These are phyloP conservation scores for Gracilaria gracilis DNA, from an alignment of 23 red algal genomes.

Conservation along the genomic window DNA sequence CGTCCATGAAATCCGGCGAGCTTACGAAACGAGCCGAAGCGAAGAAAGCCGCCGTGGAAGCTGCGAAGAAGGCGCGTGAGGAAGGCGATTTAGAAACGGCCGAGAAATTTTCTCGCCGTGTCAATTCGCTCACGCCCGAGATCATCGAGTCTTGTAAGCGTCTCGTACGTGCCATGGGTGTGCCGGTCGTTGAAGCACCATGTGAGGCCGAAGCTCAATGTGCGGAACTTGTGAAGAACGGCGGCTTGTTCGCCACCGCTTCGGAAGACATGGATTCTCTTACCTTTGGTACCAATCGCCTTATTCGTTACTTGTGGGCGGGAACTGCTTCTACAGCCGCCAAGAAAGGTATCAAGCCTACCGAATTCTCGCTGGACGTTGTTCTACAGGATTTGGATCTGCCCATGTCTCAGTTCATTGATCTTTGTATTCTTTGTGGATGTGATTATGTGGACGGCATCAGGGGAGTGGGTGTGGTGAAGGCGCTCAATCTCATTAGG, in stretches of 20 bases:
- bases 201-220: constrained; percentile 99
- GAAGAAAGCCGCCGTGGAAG: constrained; percentile 75
- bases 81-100: constrained; percentile 87
- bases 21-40: constrained; percentile 82
- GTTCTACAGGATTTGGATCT: constrained; percentile 84
- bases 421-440: constrained; percentile 98
- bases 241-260: constrained; percentile 87
- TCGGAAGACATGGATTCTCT: constrained; percentile 99
- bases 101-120: constrained; percentile 88
- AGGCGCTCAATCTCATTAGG: constrained; percentile 83
- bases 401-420: constrained; percentile 89
- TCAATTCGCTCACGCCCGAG: constrained; percentile 86
- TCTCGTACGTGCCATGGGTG: constrained; percentile 89
- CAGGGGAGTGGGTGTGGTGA: constrained; percentile 84
- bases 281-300: constrained; percentile 89
- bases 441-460: constrained; percentile 97
- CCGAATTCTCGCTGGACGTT: constrained; percentile 79
- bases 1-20: constrained; percentile 90
- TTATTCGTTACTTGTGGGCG: constrained; percentile 89
- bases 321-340: constrained; percentile 67
- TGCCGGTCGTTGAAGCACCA: constrained; percentile 94
- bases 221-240: constrained; percentile 81
- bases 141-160: constrained; percentile 81
- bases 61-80: constrained; percentile 86
- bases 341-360: constrained; percentile 90